Conservation (phyloP, 1,139 yeast species). For the Yamadazyma conglobata region DNA sequence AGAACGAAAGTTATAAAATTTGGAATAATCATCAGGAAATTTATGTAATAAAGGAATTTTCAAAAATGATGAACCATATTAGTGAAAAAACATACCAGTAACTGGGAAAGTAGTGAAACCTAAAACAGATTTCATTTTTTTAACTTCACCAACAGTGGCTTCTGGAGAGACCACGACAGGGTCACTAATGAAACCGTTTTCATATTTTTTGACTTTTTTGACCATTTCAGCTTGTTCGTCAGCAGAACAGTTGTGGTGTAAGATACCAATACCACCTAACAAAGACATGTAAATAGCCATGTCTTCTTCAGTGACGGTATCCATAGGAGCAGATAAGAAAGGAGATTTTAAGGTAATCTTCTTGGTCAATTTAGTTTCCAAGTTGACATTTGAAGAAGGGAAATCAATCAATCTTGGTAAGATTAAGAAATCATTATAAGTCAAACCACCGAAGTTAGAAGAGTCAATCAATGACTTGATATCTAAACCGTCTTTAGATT, state of each 20-base stretch:
- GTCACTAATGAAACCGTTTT: slow-evolving; percentile 94
- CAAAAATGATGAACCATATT: slow-evolving; percentile 9
- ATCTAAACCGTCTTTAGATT: slow-evolving; percentile 79
- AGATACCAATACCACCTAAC: slow-evolving; percentile 98
- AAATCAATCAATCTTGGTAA: slow-evolving; percentile 94
- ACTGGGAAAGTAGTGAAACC: slow-evolving; percentile 99
- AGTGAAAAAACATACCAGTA: slow-evolving; percentile 79
- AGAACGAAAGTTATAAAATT: slow-evolving; percentile 96
- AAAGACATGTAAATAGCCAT: slow-evolving; percentile 99
- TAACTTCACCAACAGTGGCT: slow-evolving; percentile 78
- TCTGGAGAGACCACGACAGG: slow-evolving; percentile 83
- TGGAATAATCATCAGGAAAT: slow-evolving; percentile 55
- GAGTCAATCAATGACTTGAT: slow-evolving; percentile 88
- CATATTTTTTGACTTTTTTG: slow-evolving; percentile 90
- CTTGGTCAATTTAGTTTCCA: slow-evolving; percentile 87
- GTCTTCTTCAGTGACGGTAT: slow-evolving; percentile 93
- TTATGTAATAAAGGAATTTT: slow-evolving; percentile 8
- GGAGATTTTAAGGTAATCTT: slow-evolving; percentile 90
- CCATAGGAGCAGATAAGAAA: slow-evolving; percentile 98
- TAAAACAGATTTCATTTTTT: slow-evolving; percentile 60
- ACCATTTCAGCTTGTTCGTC: slow-evolving; percentile 99
- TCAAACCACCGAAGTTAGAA: slow-evolving; percentile 85
- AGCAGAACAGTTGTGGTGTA: slow-evolving; percentile 94
- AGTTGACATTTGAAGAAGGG: slow-evolving; percentile 71
- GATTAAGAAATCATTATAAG: slow-evolving; percentile 93